phyloP scores from a whole-genome alignment of 257 asterid species.

The Solanum tacnaense region DNA sequence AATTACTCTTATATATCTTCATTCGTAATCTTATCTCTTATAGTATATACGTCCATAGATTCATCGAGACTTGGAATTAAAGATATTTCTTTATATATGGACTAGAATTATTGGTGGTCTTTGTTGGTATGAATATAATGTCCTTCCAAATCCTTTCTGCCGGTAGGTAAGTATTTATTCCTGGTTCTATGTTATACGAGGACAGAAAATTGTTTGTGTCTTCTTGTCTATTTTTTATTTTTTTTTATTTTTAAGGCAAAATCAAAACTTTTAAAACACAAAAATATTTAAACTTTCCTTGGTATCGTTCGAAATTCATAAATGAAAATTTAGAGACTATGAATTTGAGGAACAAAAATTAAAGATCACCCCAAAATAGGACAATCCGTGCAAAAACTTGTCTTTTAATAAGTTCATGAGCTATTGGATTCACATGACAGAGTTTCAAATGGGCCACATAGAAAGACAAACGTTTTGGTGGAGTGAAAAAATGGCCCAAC shows the following conservation, averaged over 20 bases:
- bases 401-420: background rate
- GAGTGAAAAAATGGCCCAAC: background rate
- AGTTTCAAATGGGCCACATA: background rate
- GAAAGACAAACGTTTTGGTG: background rate
- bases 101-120: background rate
- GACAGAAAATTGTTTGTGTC: background rate
- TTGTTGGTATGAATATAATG: background rate
- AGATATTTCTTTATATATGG: background rate
- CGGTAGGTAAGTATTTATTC: background rate
- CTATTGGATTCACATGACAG: background rate
- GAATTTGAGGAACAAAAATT: too few species aligned
- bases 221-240: background rate
- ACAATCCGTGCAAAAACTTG: background rate
- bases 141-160: background rate
- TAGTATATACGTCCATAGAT: background rate
- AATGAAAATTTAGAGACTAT: background rate
- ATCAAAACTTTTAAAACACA: background rate
- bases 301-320: background rate
- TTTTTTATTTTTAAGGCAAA: background rate
- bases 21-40: background rate
- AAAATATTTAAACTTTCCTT: background rate
- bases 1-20: background rate
- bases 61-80: background rate
- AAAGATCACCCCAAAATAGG: background rate
- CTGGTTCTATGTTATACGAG: background rate